Evolutionary conservation across 2,329 filamentous ascomycete species (phyloP).

Genomic region (Aspergillus pseudotamarii): DNA sequence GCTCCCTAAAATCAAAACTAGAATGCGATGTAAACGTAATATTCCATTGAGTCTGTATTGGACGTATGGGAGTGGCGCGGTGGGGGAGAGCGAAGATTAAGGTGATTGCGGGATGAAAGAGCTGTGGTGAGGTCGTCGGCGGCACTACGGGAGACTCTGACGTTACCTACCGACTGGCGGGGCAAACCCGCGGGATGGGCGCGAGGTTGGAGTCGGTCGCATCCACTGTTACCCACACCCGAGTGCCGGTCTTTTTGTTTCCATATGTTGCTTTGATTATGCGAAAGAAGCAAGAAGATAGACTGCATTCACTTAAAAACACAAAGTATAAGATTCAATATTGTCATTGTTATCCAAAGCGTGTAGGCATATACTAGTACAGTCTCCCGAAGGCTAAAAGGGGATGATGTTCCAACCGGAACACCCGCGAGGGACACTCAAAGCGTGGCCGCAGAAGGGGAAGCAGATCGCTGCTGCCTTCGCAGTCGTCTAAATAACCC

Average conservation of each 20-base stretch:
- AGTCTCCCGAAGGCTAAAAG: slow-evolving; percentile 7
- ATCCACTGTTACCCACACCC: not conserved
- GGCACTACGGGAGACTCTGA: slow-evolving; percentile 27
- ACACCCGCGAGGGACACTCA: not conserved
- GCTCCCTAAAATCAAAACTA: slow-evolving; percentile 1
- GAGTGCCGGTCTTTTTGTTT: slow-evolving; percentile 5
- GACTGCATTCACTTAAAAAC: not conserved
- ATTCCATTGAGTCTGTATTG: slow-evolving; percentile 6
- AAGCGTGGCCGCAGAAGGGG: not conserved
- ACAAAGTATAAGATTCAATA: slow-evolving; percentile 4
- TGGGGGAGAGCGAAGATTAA: not conserved
- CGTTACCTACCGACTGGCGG: slow-evolving; percentile 30
- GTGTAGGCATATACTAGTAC: slow-evolving; percentile 25
- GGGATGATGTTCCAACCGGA: not conserved
- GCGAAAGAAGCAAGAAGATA: not conserved
- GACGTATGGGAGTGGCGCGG: not conserved
- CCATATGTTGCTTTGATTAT: not conserved
- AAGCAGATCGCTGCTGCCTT: not conserved
- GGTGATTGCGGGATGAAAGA: slow-evolving; percentile 5
- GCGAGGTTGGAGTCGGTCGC: not conserved
- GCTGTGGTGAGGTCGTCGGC: slow-evolving; percentile 3
- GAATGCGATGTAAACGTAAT: slow-evolving; percentile 7
- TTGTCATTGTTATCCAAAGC: slow-evolving; percentile 14
- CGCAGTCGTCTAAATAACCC: not conserved
- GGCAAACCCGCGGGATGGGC: slow-evolving; percentile 17